Evolutionary conservation across 768 basidiomycete genomes (phyloP), one percentile per base, ranked within the genome.

Genomic region (Hygrophorus pudorinus): DNA sequence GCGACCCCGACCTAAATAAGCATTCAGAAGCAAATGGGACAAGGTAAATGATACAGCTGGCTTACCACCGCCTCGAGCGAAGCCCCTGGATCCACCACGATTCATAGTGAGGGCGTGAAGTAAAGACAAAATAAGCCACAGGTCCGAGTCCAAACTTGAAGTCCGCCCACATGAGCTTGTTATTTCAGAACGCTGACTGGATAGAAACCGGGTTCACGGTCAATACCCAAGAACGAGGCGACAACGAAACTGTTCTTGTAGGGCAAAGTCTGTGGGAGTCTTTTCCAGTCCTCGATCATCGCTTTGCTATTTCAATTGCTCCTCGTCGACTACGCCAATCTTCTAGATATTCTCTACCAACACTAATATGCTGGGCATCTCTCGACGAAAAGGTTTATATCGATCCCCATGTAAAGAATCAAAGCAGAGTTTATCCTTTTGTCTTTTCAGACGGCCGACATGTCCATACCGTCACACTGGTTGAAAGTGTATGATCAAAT

Each of bases 51-150:
- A 45, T 37, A 41, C 36, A 12, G 13, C 16, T 2, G 32, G 37
- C 59, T 44, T 49, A 69, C 75, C 69, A 56, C 75, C 71, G 37
- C 79, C 76, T 16, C 81, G 67, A 48, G 70, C 61, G 56, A 68
- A 73, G 48, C 76, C 76, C 67, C 79, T 65, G 48, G 56, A 47
- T 43, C 68, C 63, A 48, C 79, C 76, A 49, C 81, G 70, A 60
- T 56, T 71, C 74, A 78, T 77, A 55, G 37, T 46, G 24, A 13
- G 33, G 24, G 7, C 24, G 24, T 7, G 24, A 24, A 7, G 24
- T 24, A 24, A 24, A 24, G 3, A 24, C 24, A 24, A 24, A 24
- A 24, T 7, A 24, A 24, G 24, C 24, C 24, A 24, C 24, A 24
- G n/a, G n/a, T 27, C 31, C 32, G 42, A 37, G 14, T 16, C 17